Percentiles rank a stretch among this genome's conserved stretches.
phyloP scores from a whole-genome alignment of 108 stramenopile genomes.

The Cyclostephanos tholiformis region DNA sequence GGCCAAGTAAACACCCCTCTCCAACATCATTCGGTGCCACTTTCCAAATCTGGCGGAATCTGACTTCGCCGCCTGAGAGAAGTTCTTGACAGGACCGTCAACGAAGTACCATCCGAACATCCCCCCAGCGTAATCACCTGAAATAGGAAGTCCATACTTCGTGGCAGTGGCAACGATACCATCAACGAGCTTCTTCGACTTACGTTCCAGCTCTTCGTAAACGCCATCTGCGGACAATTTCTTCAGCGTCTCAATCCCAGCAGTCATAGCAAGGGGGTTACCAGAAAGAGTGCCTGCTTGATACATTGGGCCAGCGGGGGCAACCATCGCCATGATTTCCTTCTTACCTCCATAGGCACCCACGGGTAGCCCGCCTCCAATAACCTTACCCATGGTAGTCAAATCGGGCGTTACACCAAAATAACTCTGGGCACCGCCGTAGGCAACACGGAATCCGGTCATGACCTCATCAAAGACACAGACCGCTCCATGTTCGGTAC shows the following conservation, averaged over 20 bases:
- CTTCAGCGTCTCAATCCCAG: conserved; percentile 97
- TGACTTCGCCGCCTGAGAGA: conserved; percentile 88
- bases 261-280: conserved; percentile 98
- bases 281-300: conserved; percentile 97
- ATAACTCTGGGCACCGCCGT: conserved; percentile 96
- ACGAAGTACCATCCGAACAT: conserved; percentile 99
- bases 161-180: conserved; percentile 85
- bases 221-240: conserved; percentile 81
- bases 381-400: conserved; percentile 99
- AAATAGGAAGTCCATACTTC: conserved; percentile 90
- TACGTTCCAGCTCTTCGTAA: conserved; percentile 93
- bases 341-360: conserved; percentile 97
- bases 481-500: conserved; percentile 88
- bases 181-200: conserved; percentile 89
- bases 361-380: conserved; percentile 97
- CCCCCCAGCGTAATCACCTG: conserved; percentile 90
- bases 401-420: conserved; percentile 97
- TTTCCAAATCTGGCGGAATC: conserved; percentile 94
- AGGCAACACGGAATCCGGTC: conserved; percentile 98
- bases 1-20: conserved; percentile 96
- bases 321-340: conserved; percentile 97
- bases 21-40: conserved; percentile 98
- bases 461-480: conserved; percentile 99
- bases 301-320: conserved; percentile 98
- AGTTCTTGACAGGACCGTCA: conserved; percentile 94